These are phyloP conservation scores for Geotrichum siamense DNA, from an alignment of 1,139 yeast species.

Conservation along the genomic window DNA sequence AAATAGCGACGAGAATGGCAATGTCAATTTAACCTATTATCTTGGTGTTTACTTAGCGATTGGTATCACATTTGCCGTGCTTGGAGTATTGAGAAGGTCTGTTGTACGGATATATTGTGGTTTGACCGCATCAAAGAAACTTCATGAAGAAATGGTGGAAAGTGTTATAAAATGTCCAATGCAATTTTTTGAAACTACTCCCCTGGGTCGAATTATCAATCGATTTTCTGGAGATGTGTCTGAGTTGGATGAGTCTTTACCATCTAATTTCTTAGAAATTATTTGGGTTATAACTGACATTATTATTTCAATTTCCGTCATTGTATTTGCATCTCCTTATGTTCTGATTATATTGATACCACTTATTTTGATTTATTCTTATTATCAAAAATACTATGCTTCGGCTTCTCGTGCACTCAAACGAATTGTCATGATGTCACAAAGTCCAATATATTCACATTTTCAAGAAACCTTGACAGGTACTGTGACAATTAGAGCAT, in stretches of 20 bases:
- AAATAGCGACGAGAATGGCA: conserved; percentile 56
- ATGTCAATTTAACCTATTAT: conserved; percentile 60
- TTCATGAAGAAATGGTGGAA: conserved; percentile 74
- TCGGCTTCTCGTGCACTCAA: conserved; percentile 72
- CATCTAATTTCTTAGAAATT: conserved; percentile 37
- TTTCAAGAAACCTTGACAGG: conserved; percentile 75
- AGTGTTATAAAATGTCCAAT: conserved; percentile 73
- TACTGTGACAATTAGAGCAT: conserved; percentile 59
- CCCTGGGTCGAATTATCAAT: conserved; percentile 62
- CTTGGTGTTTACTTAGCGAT: conserved; percentile 62
- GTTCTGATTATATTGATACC: conserved; percentile 44
- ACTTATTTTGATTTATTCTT: conserved; percentile 54
- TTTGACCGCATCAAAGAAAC: conserved; percentile 65
- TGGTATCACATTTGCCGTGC: conserved; percentile 56
- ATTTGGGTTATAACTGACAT: conserved; percentile 49
- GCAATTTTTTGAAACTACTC: conserved; percentile 61
- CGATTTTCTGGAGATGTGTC: conserved; percentile 68
- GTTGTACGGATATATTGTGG: conserved; percentile 75
- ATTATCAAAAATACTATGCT: conserved; percentile 79
- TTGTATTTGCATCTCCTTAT: conserved; percentile 65
- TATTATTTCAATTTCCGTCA: conserved; percentile 56
- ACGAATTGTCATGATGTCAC: conserved; percentile 66
- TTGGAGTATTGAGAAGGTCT: conserved; percentile 54
- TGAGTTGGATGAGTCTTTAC: conserved; percentile 57
- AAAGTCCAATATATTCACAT: conserved; percentile 74